A percentile compares a stretch with the other conserved stretches of the same genome.
Evolutionary conservation across 176 grass and related monocot species (phyloP).

Genomic region (Urochloa ruziziensis): DNA sequence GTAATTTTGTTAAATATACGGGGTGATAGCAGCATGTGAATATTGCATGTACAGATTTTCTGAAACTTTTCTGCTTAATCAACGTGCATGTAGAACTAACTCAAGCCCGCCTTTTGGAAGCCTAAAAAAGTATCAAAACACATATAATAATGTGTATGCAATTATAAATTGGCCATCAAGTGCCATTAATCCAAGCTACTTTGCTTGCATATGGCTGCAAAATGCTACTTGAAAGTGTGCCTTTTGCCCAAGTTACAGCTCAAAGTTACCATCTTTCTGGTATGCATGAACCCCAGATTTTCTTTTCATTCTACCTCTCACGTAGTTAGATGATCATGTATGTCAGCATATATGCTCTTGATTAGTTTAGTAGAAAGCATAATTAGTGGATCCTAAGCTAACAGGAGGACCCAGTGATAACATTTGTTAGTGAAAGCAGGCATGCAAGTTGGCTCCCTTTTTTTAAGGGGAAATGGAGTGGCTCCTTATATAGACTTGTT

Average conservation of each 20-base stretch:
- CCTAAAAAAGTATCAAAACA: not conserved
- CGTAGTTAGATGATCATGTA: slow-evolving; percentile 1
- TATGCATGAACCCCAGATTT: not conserved
- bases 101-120: not conserved
- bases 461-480: slow-evolving; percentile 19
- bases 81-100: not conserved
- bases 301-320: slow-evolving; percentile 5
- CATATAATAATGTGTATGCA: not conserved
- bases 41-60: too few relatives aligned
- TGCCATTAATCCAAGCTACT: not conserved
- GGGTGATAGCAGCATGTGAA: not conserved
- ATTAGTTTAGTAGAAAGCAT: slow-evolving; percentile 42
- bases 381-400: slow-evolving; percentile 45
- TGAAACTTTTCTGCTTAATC: slow-evolving; percentile 21
- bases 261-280: slow-evolving; percentile 31
- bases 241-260: slow-evolving; percentile 21
- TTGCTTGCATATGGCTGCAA: slow-evolving; percentile 7
- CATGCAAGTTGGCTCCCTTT: slow-evolving; percentile 23
- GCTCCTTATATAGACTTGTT: slow-evolving; percentile 26
- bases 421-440: slow-evolving; percentile 48
- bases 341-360: slow-evolving; percentile 32
- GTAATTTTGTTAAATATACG: not conserved
- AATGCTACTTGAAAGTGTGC: slow-evolving; percentile 4
- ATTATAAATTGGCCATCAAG: not conserved
- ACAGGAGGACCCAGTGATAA: slow-evolving; percentile 36